Percentiles rank a stretch among this genome's conserved stretches.
Conservation (phyloP, 2,329 filamentous ascomycete species). For the Alternaria arborescens region DNA sequence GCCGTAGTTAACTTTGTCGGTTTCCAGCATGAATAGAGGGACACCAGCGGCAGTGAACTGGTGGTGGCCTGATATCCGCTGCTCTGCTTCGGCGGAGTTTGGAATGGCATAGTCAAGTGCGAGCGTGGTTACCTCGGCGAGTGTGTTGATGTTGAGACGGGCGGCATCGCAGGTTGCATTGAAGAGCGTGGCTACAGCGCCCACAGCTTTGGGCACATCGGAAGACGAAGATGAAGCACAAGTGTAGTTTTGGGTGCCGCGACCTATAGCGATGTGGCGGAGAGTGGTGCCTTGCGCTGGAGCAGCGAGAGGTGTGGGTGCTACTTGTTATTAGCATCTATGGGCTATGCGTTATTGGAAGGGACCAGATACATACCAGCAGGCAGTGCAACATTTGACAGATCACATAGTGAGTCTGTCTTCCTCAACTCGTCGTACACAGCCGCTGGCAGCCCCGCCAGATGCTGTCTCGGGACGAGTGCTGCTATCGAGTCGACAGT, state of each 20-base stretch:
- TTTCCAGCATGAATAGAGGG: slow-evolving; percentile 82
- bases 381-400: slow-evolving; percentile 42
- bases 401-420: slow-evolving; percentile 38
- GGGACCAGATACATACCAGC: slow-evolving; percentile 33
- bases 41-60: slow-evolving; percentile 77
- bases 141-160: slow-evolving; percentile 67
- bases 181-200: slow-evolving; percentile 85
- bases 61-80: slow-evolving; percentile 77
- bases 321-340: slow-evolving; percentile 46
- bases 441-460: slow-evolving; percentile 28
- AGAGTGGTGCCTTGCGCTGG: slow-evolving; percentile 69
- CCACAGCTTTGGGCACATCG: slow-evolving; percentile 69
- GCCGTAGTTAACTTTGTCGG: slow-evolving; percentile 59
- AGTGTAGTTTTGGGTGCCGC: slow-evolving; percentile 94
- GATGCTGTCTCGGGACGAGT: slow-evolving; percentile 26
- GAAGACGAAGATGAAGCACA: slow-evolving; percentile 69
- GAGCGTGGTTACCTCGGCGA: slow-evolving; percentile 70
- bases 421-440: slow-evolving; percentile 31
- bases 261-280: slow-evolving; percentile 83
- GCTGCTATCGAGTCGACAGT: slow-evolving; percentile 31
- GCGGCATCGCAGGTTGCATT: slow-evolving; percentile 80
- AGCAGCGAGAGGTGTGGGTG: slow-evolving; percentile 67
- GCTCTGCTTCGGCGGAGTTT: slow-evolving; percentile 56
- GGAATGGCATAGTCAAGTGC: slow-evolving; percentile 72
- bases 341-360: not conserved